Evolutionary conservation across 352 stramenopile species (phyloP), one percentile per base, ranked within the genome.

Genomic region (Globisporangium nunn): DNA sequence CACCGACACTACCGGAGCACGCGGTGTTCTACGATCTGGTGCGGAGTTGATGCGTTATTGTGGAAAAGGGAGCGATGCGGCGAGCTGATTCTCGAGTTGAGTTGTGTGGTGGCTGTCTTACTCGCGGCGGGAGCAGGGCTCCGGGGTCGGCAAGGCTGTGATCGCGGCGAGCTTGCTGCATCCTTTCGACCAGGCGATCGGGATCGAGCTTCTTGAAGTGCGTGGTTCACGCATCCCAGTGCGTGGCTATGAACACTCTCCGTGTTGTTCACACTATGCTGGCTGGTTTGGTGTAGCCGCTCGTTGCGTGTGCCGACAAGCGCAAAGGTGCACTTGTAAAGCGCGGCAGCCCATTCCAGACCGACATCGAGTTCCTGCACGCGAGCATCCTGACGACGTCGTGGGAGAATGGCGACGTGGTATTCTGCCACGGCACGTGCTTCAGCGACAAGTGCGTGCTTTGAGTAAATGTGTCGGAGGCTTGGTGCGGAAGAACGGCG

Each of bases 341-440:
- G 47, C 55, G 72, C 6, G 56, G 56, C 17, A 62, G 23, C 18
- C 49, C 14, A 7, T 56, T 62, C 30, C 66, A 78, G 40, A 78
- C 74, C 4, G 78, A 89, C 59, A 78, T 94, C n/a, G 80, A 91
- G 31, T 94, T 91, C 47, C 75, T 89, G 46, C 68, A 70, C 23
- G 82, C 68, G 12, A 85, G 78, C 60, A 58, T 94, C 56, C 54
- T 91, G 33, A 76, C 70, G 17, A 73, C 68, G 28, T 71, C 78
- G 43, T 95, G 85, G 85, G 69, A 75, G 37, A 72, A 90, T 50
- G 82, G 85, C 3, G 81, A 92, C 56, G 67, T 93, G 3, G 70
- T 93, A 0, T 94, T 95, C 54, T 91, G 82, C 53, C 82, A 95
- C 54, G 84, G 80, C 63, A 93, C 82, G 23, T 93, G 82, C 66